Percentiles rank a stretch among this genome's conserved stretches.
Conservation (phyloP, 371 early-diverging fungal species). For the Choanephora cucurbitarum region DNA sequence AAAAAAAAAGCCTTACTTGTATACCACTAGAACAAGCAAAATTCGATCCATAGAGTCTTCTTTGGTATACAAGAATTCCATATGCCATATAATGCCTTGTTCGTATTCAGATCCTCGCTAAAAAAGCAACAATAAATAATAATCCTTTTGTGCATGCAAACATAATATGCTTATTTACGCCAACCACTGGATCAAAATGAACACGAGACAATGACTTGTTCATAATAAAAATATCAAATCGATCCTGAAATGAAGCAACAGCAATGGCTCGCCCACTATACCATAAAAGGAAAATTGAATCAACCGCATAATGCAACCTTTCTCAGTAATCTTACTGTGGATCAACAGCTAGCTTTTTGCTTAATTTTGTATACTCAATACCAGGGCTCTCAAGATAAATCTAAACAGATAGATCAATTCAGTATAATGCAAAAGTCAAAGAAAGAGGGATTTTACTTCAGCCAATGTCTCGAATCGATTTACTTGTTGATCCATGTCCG, state of each 20-base stretch:
- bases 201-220: conserved; percentile 27
- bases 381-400: conserved; percentile 39
- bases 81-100: conserved; percentile 51
- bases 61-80: conserved; percentile 47
- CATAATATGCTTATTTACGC: conserved; percentile 20
- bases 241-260: conserved; percentile 42
- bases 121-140: too few relatives aligned
- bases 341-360: conserved; percentile 42
- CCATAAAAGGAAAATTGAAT: background rate
- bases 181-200: conserved; percentile 37
- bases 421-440: too few relatives aligned
- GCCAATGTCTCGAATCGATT: conserved; percentile 39
- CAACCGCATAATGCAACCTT: background rate
- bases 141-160: too few relatives aligned
- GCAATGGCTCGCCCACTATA: conserved; percentile 44
- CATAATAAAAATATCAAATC: conserved; percentile 42
- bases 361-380: conserved; percentile 34
- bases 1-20: conserved; percentile 27
- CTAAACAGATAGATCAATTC: conserved; percentile 13
- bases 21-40: conserved; percentile 32
- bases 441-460: conserved; percentile 20
- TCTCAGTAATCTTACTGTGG: conserved; percentile 34
- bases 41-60: conserved; percentile 28
- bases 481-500: conserved; percentile 4
- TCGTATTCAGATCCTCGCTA: conserved; percentile 39